Conservation (phyloP, 768 basidiomycete species). For the Daedaleopsis nitida region DNA sequence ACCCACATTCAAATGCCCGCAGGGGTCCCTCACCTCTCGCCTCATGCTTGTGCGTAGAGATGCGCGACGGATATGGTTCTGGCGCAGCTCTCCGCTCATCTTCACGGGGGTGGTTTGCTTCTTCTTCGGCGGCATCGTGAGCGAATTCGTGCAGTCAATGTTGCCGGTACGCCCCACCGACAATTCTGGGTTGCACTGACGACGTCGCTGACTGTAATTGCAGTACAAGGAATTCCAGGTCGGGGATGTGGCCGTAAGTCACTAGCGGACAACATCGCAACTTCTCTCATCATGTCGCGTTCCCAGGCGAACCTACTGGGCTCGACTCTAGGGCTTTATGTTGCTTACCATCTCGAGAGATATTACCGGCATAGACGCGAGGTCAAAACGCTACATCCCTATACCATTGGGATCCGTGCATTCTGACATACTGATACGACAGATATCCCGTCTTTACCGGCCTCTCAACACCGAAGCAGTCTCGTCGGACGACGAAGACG, state of each 20-base stretch:
- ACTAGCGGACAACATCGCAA: background rate
- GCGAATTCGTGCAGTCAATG: constrained; percentile 79
- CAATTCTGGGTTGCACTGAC: background rate
- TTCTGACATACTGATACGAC: constrained; percentile 4
- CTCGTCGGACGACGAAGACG: constrained; percentile 47
- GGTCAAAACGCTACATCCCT: constrained; percentile 39
- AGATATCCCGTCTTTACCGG: constrained; percentile 80
- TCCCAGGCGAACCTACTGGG: constrained; percentile 78
- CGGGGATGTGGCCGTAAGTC: constrained; percentile 68
- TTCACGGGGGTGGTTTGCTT: constrained; percentile 72
- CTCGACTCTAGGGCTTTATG: constrained; percentile 65
- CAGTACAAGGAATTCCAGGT: constrained; percentile 74
- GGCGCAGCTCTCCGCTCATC: constrained; percentile 72
- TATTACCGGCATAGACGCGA: constrained; percentile 81
- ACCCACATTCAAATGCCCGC: background rate
- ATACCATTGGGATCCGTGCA: background rate
- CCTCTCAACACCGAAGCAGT: constrained; percentile 56
- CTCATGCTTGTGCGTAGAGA: constrained; percentile 45
- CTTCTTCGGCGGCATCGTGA: constrained; percentile 78
- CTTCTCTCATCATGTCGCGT: background rate
- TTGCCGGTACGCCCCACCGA: constrained; percentile 54
- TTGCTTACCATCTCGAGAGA: constrained; percentile 67
- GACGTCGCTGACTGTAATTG: background rate
- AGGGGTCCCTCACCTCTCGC: background rate
- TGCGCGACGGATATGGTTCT: constrained; percentile 83